phyloP scores from a whole-genome alignment of 2,329 filamentous ascomycete genomes.

The Coleophoma cylindrospora region DNA sequence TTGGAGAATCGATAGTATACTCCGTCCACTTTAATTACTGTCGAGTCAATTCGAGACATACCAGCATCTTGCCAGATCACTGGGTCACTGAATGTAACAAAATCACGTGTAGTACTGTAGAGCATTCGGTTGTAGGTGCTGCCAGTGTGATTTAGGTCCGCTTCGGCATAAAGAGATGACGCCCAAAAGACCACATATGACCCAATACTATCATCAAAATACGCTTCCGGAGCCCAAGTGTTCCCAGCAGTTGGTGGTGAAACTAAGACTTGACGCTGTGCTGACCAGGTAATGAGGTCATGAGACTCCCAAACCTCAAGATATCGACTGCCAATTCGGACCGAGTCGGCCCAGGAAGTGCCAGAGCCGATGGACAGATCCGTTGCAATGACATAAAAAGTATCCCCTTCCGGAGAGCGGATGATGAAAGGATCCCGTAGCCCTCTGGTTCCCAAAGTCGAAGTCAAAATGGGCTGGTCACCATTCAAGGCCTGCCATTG shows the following conservation, averaged over 20 bases:
- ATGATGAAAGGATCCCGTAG: conserved; percentile 49
- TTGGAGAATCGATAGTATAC: conserved; percentile 50
- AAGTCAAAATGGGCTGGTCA: conserved; percentile 39
- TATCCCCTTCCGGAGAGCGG: conserved; percentile 42
- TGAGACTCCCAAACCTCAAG: conserved; percentile 1
- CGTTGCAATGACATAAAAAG: conserved; percentile 46
- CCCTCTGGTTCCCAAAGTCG: conserved; percentile 40
- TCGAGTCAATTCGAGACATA: conserved; percentile 46
- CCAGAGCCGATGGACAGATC: conserved; percentile 49
- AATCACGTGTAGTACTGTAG: neutral
- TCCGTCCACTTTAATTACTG: conserved; percentile 36
- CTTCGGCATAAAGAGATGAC: neutral
- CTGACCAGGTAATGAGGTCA: conserved; percentile 1
- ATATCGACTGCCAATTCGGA: conserved; percentile 35
- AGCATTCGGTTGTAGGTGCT: conserved; percentile 28
- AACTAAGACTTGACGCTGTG: conserved; percentile 1
- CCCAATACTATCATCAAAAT: neutral
- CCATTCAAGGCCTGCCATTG: conserved; percentile 45
- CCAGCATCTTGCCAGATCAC: conserved; percentile 47
- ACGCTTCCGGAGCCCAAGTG: conserved; percentile 1
- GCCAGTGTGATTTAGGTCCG: conserved; percentile 34
- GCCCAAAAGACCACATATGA: conserved; percentile 1
- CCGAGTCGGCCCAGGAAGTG: conserved; percentile 44
- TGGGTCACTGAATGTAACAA: conserved; percentile 27
- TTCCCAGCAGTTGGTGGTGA: neutral